phyloP scores from a whole-genome alignment of 305 asterid genomes.

The Vinca major region DNA sequence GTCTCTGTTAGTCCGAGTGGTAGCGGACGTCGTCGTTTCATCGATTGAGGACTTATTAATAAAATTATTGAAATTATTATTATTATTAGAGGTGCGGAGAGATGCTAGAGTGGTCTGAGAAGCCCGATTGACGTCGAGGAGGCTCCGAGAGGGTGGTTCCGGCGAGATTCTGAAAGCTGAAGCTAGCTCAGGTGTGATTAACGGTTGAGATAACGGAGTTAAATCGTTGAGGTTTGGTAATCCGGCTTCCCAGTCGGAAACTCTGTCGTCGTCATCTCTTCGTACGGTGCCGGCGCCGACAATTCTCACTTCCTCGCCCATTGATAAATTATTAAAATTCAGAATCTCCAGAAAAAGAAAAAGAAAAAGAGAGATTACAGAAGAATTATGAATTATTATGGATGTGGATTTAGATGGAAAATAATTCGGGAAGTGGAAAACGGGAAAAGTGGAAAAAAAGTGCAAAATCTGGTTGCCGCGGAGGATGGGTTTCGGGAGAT shows the following conservation, averaged over 20 bases:
- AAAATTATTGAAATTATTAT: slow-evolving; percentile 11
- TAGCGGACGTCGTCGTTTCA: slow-evolving; percentile 9
- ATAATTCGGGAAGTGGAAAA: no score
- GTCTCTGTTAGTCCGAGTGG: slow-evolving; percentile 14
- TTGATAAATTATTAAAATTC: slow-evolving; percentile 20
- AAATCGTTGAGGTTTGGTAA: slow-evolving; percentile 63
- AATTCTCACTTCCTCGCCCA: slow-evolving; percentile 56
- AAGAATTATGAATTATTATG: no score
- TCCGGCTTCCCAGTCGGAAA: slow-evolving; percentile 69
- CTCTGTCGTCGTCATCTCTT: slow-evolving; percentile 23
- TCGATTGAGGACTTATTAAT: background rate
- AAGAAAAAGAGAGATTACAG: no score
- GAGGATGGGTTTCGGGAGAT: no score
- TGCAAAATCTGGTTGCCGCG: no score
- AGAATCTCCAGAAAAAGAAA: background rate
- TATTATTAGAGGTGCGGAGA: slow-evolving; percentile 27
- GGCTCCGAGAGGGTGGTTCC: slow-evolving; percentile 48
- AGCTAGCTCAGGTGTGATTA: slow-evolving; percentile 72
- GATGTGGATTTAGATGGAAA: no score
- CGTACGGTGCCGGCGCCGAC: slow-evolving; percentile 16
- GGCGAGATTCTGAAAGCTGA: slow-evolving; percentile 69
- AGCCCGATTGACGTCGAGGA: slow-evolving; percentile 59
- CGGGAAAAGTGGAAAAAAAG: no score
- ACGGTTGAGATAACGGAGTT: slow-evolving; percentile 52
- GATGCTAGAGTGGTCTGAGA: slow-evolving; percentile 52